A percentile compares a stretch with the other conserved stretches of the same genome.
Evolutionary conservation across 176 grass and related monocot genomes (phyloP).

Genomic region (Cenchrus americanus): DNA sequence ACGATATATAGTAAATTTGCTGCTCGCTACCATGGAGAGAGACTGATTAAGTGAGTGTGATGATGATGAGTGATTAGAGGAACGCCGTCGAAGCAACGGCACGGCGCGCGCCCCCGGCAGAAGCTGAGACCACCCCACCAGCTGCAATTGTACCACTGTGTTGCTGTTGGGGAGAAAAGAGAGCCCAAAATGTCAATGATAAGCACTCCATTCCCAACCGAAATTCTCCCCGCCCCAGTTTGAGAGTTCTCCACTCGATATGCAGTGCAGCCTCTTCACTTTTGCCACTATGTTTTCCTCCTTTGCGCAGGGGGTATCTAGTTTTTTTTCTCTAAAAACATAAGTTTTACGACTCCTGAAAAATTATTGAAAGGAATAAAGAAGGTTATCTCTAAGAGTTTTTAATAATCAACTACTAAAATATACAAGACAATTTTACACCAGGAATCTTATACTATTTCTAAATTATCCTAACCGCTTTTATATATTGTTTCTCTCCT

Average conservation of each 20-base stretch:
- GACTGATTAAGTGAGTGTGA: not conserved
- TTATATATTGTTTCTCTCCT: too few species aligned
- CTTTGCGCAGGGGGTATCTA: too few species aligned
- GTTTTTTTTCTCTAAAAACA: too few species aligned
- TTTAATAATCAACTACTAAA: too few species aligned
- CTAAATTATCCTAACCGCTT: too few species aligned
- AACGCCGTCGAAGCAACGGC: conserved; percentile 32
- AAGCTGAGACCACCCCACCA: conserved; percentile 27
- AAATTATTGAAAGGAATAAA: too few species aligned
- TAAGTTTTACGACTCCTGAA: too few species aligned
- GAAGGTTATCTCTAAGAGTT: too few species aligned
- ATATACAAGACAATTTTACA: too few species aligned
- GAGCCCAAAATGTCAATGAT: not conserved
- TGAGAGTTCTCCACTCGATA: not conserved
- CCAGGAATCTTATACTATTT: too few species aligned
- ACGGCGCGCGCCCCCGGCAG: not conserved
- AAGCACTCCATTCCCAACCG: not conserved
- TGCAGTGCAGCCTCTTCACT: not conserved
- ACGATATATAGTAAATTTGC: not conserved
- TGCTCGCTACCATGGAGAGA: not conserved
- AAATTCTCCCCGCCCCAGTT: not conserved
- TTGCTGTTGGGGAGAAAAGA: conserved; percentile 15
- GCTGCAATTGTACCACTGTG: conserved; percentile 37
- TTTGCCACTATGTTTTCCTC: not conserved
- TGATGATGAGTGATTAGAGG: conserved; percentile 17